Evolutionary conservation across 768 basidiomycete genomes (phyloP), one percentile per base, ranked within the genome.

Genomic region (Chlorophyllum brunneum): DNA sequence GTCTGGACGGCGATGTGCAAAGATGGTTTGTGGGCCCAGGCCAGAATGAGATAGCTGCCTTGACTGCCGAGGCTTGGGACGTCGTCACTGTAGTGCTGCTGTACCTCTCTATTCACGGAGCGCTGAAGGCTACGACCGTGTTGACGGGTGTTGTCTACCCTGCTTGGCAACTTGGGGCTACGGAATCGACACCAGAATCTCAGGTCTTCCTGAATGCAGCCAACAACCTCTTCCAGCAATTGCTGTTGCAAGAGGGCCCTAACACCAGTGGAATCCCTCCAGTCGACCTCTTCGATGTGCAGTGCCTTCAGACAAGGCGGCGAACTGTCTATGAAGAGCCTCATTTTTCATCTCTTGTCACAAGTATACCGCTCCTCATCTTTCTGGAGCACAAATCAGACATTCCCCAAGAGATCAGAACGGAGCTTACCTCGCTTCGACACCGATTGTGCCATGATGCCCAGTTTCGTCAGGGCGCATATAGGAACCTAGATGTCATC

Each of bases 81-180:
- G 73, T 85, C 23, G 70, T 88, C 43, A 76, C 75, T 1, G 69
- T 78, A 4, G 79, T 88, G 2, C 70, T 91, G 5, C 65, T 89
- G 2, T 80, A 83, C 60, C 71, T 91, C 22, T 76, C 77, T 23
- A 77, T 84, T 16, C 79, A 80, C 48, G 86, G 85, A 16, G 84
- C 86, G 3, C 69, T 92, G 33, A 79, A 79, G 51, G 81, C 84
- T 5, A 87, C 87, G 1, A 89, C 87, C 0, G 75, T 92, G 39
- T 67, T 93, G 33, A 70, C 76, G 49, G 88, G 88, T 11, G 65
- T 93, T 15, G 77, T 90, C n/a, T 91, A 88, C 63, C 88, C 86
- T 16, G 81, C 83, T 4, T 93, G 89, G 90, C 70, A 75, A 44
- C 68, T 78, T 18, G 78, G 73, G n/a, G 79, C 82, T 10, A 66